Base-by-base conservation (phyloP, 73 alveolate species). In the Paramecium sexaurelia region DNA sequence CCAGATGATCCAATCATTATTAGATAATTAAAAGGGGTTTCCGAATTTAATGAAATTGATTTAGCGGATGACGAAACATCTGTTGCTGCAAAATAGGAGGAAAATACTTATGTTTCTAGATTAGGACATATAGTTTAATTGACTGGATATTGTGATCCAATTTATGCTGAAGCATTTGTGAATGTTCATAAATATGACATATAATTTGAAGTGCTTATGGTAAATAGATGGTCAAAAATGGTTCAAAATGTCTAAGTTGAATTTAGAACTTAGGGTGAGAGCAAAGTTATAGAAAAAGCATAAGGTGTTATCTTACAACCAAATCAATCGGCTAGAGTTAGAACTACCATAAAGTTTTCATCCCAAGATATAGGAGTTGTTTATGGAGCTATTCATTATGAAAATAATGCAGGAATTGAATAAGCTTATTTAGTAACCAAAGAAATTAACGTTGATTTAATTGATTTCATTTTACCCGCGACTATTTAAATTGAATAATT, bases 91-190 rank as follows among this genome's bases (percentile, higher is more conserved):
- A 82, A 73, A 27, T 68, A 45, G n/a, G 97, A 95, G 26, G 96
- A 95, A 40, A 84, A 82, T 39, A 71, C 68, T 55, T 91, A 73
- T 84, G 86, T 85, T 10, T 75, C 84, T 22, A 91, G 84, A 39
- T 32, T 78, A 10, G 92, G 67, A 75, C 87, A 91, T 24, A 67
- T 95, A 69, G 93, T 85, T 73, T 36, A 57, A 89, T 92, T 98
- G 55, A 96, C 99, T 9, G 99, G 99, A 2, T 94, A 96, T 55
- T 95, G 98, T 61, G 99, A 98, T 93, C 98, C 98, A 0, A 93
- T 98, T 33, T 98, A 96, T 89, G 98, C 97, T 0, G 99, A 98
- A 96, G 95, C 98, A 22, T 93, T 69, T 47, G 94, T 98, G 26
- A 95, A 95, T 84, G 96, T 96, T 56, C 98, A 95, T 88, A 96